Evolutionary conservation across 306 rosid species (phyloP).

Genomic region (Ziziphus jujuba): DNA sequence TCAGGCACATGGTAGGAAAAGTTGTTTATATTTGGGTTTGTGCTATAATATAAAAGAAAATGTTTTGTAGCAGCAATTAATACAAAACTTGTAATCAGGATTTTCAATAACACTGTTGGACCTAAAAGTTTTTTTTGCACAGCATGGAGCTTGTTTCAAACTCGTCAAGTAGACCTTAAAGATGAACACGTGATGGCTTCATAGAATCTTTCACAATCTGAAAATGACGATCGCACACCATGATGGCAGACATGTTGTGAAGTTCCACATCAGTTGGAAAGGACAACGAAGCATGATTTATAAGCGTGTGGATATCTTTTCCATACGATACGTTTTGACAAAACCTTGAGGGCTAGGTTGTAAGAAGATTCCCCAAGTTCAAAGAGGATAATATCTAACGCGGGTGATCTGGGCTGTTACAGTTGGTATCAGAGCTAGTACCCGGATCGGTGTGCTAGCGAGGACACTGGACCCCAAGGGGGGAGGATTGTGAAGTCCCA

Average conservation of each 20-base stretch:
- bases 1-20: slow-evolving; percentile 42
- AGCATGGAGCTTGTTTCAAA: slow-evolving; percentile 27
- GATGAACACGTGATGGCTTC: slow-evolving; percentile 60
- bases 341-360: too few species aligned
- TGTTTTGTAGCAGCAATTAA: slow-evolving; percentile 43
- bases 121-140: slow-evolving; percentile 3
- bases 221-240: slow-evolving; percentile 63
- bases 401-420: too few species aligned
- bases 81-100: slow-evolving; percentile 37
- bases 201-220: slow-evolving; percentile 56
- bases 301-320: too few species aligned
- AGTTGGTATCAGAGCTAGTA: too few species aligned
- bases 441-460: too few species aligned
- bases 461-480: too few species aligned
- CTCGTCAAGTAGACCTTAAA: slow-evolving; percentile 19
- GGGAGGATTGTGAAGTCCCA: too few species aligned
- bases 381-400: too few species aligned
- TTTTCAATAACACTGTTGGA: slow-evolving; percentile 32
- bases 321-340: too few species aligned
- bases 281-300: too few species aligned
- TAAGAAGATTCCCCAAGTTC: too few species aligned
- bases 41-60: slow-evolving; percentile 25
- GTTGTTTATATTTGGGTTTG: slow-evolving; percentile 26
- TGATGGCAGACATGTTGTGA: slow-evolving; percentile 48
- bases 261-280: too few species aligned